These are phyloP conservation scores for Metarhizium robertsii DNA, from an alignment of 2,329 filamentous ascomycete genomes.

Conservation along the genomic window DNA sequence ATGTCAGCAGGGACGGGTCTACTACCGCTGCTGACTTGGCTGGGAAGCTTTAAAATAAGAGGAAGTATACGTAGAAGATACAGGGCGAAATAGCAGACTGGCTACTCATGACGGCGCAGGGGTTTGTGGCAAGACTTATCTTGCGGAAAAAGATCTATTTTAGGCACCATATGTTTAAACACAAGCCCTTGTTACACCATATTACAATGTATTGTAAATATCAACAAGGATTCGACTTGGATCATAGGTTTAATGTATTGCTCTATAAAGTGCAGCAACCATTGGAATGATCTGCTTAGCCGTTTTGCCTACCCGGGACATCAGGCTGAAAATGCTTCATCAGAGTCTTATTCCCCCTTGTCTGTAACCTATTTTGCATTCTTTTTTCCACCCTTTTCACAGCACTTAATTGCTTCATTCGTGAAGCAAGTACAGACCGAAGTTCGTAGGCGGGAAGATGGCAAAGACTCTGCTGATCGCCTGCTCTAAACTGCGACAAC, in stretches of 20 bases:
- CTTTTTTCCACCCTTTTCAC: conserved; percentile 7
- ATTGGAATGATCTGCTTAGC: not conserved
- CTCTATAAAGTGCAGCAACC: too few relatives aligned
- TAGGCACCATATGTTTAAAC: too few relatives aligned
- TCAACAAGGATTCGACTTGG: too few relatives aligned
- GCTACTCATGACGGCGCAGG: too few relatives aligned
- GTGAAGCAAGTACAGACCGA: conserved; percentile 10
- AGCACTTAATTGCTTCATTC: conserved; percentile 7
- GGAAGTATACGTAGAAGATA: too few relatives aligned
- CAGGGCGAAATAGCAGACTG: too few relatives aligned
- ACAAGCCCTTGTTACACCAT: too few relatives aligned
- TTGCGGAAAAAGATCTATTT: too few relatives aligned
- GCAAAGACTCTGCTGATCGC: conserved; percentile 11
- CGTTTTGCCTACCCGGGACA: not conserved
- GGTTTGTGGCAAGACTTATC: too few relatives aligned
- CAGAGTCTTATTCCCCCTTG: conserved; percentile 10
- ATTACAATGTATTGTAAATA: too few relatives aligned
- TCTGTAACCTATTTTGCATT: conserved; percentile 7
- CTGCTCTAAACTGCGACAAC: conserved; percentile 7
- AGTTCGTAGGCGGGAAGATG: conserved; percentile 11
- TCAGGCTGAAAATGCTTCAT: conserved; percentile 10
- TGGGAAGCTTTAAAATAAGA: too few relatives aligned
- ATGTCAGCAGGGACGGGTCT: not conserved
- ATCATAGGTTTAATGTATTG: too few relatives aligned
- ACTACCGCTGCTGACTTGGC: not conserved